These are phyloP conservation scores for Microcyclospora tardicrescens DNA, from an alignment of 2,329 filamentous ascomycete genomes.

Conservation along the genomic window DNA sequence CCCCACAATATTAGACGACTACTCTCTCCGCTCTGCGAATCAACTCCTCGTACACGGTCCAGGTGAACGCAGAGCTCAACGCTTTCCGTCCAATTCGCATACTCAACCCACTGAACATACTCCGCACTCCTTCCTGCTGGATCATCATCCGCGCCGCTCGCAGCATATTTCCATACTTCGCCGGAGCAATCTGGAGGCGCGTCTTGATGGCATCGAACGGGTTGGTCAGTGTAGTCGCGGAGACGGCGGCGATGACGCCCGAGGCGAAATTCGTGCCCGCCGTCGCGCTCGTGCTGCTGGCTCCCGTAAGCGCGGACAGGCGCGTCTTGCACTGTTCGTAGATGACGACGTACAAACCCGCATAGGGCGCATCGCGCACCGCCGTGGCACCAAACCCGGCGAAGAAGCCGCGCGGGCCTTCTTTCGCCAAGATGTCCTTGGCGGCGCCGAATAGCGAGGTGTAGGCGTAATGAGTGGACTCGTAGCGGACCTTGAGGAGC, in stretches of 20 bases:
- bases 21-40: constrained; percentile 55
- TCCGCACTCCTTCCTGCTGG: constrained; percentile 62
- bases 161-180: constrained; percentile 68
- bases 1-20: constrained; percentile 2
- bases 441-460: constrained; percentile 60
- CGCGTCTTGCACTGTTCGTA: constrained; percentile 73
- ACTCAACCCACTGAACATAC: constrained; percentile 73
- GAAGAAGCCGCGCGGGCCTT: constrained; percentile 78
- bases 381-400: constrained; percentile 88
- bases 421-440: constrained; percentile 56
- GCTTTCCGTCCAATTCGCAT: constrained; percentile 85
- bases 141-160: constrained; percentile 69
- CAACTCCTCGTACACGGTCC: constrained; percentile 93
- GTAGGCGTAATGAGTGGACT: constrained; percentile 77
- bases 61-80: constrained; percentile 84
- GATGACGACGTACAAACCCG: constrained; percentile 83
- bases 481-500: constrained; percentile 91
- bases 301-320: constrained; percentile 31
- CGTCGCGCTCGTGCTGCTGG: constrained; percentile 26
- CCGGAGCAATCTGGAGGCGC: constrained; percentile 77
- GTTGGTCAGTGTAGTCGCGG: constrained; percentile 82
- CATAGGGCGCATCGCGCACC: constrained; percentile 88
- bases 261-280: constrained; percentile 74
- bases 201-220: constrained; percentile 97
- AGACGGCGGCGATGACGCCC: constrained; percentile 64